These are phyloP conservation scores for Tolypocladium inflatum DNA, from an alignment of 2,329 filamentous ascomycete species.

Conservation along the genomic window DNA sequence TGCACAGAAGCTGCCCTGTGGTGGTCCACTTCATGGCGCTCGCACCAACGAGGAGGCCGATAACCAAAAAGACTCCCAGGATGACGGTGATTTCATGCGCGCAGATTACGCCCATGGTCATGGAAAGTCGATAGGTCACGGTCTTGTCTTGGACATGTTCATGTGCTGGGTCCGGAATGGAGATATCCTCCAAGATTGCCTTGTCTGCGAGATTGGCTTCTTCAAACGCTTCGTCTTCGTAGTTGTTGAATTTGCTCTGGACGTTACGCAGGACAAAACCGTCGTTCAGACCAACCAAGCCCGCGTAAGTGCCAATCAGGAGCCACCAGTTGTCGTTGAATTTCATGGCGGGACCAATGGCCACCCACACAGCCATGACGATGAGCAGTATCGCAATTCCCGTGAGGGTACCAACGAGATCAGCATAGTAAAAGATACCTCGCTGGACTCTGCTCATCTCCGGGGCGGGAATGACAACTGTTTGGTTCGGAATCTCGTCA, in stretches of 20 bases:
- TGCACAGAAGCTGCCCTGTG: conserved; percentile 13
- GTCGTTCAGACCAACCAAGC: conserved; percentile 33
- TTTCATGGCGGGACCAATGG: conserved; percentile 25
- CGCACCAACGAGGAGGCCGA: conserved; percentile 10
- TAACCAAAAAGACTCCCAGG: conserved; percentile 7
- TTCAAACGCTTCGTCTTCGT: conserved; percentile 9
- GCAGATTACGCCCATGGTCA: conserved; percentile 10
- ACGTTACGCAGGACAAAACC: conserved; percentile 35
- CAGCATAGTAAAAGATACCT: conserved; percentile 30
- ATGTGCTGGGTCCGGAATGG: conserved; percentile 1
- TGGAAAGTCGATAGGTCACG: conserved; percentile 9
- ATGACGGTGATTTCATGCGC: conserved; percentile 11
- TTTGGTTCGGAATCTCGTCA: conserved; percentile 20
- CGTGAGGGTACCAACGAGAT: conserved; percentile 30
- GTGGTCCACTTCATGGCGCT: conserved; percentile 13
- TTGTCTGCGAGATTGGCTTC: conserved; percentile 5
- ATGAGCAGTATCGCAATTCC: conserved; percentile 26
- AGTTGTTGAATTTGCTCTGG: conserved; percentile 16
- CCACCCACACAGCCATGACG: conserved; percentile 26
- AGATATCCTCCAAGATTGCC: conserved; percentile 7
- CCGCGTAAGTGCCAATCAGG: conserved; percentile 37
- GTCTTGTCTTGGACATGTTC: not conserved
- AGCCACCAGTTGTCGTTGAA: conserved; percentile 37
- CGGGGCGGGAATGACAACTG: conserved; percentile 20
- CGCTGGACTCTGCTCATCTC: conserved; percentile 22